Base-by-base conservation (phyloP, 805 yeast genomes). In the Ogataea salicorniae region DNA sequence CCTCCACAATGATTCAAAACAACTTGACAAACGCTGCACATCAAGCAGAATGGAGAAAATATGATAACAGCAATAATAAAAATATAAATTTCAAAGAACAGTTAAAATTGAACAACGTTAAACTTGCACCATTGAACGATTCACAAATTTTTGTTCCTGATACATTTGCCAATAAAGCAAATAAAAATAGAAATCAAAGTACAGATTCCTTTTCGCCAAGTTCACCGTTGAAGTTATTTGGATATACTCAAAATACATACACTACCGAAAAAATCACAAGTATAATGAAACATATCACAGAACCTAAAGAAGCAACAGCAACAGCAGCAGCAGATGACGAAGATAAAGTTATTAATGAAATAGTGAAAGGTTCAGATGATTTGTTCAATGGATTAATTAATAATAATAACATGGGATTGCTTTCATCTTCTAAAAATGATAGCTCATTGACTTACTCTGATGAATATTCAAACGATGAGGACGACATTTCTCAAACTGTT, bases 201-300 rank as follows among this genome's bases (percentile, higher is more conserved):
- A 47, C 52, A n/a, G 60, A 56, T 33, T 57, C 64, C 11, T 51
- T 59, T 9, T 46, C 55, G 9, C 64, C 67, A 3, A 54, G 56
- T 17, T 63, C 68, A 5, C 69, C 68, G 2, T 45, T 66, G 26
- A 64, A 64, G 42, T 46, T 66, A 14, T 64, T 66, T 50, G 64
- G 61, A 13, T 51, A 44, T 34, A 51, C 52, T 18, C 66, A 57
- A 46, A 64, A 63, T 41, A 65, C 68, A 1, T 65, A 60, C 41
- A 65, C 69, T 1, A 60, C 59, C 13, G 59, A 52, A 41, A 54
- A 48, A 45, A 56, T 65, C 37, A 56, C 59, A 9, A 57, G 58
- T 36, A 55, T 65, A 45, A 43, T 65, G 47, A 54, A 52, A 18
- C 48, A 34, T 37, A 48, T 47, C 29, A 44, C 43, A 39, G 18